Evolutionary conservation across 2,329 filamentous ascomycete genomes (phyloP).

Genomic region (Escovopsis sp.): DNA sequence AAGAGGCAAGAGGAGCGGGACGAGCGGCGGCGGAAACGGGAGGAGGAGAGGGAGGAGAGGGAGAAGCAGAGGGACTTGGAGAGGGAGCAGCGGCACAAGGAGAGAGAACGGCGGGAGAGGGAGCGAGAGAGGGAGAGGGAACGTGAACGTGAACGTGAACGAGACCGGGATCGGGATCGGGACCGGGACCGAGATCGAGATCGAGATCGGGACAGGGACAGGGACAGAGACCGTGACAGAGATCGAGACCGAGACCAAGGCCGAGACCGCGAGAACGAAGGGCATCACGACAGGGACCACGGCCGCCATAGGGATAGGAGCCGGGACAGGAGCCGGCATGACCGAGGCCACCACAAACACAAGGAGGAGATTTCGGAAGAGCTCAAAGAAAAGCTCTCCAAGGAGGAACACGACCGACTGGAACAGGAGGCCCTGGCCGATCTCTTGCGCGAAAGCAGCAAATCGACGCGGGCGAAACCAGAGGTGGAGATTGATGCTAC

Average conservation of each 20-base stretch:
- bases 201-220: constrained; percentile 19
- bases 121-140: constrained; percentile 22
- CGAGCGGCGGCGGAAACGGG: constrained; percentile 32
- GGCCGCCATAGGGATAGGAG: constrained; percentile 17
- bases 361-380: constrained; percentile 28
- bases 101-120: constrained; percentile 21
- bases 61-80: constrained; percentile 28
- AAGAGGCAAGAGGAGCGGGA: constrained; percentile 37
- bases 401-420: constrained; percentile 42
- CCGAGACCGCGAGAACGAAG: constrained; percentile 20
- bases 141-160: constrained; percentile 21
- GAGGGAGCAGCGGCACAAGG: constrained; percentile 25
- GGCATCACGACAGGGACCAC: constrained; percentile 14
- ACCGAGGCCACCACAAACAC: constrained; percentile 19
- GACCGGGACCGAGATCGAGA: constrained; percentile 22
- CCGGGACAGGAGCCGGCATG: constrained; percentile 16
- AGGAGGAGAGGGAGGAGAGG: constrained; percentile 42
- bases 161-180: constrained; percentile 20
- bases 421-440: constrained; percentile 45
- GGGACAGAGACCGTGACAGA: constrained; percentile 20
- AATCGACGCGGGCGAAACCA: constrained; percentile 30
- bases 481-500: constrained; percentile 43
- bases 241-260: constrained; percentile 22
- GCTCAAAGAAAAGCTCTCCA: constrained; percentile 38
- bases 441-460: constrained; percentile 43